Conservation (phyloP, 106 monocot species). For the Allium cepa region DNA sequence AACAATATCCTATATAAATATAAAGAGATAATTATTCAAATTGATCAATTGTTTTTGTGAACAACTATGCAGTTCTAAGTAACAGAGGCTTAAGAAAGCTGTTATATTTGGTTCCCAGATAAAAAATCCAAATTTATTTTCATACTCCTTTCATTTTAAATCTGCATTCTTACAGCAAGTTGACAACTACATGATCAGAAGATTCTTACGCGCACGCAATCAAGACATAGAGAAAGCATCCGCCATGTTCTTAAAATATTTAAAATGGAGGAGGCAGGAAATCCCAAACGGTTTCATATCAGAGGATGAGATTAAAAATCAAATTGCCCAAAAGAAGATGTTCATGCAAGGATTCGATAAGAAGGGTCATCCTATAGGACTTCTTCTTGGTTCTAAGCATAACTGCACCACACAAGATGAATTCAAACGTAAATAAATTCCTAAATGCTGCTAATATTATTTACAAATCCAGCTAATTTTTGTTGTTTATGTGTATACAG, state of each 20-base stretch:
- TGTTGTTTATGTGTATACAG: constrained; percentile 19
- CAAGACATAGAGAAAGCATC: constrained; percentile 55
- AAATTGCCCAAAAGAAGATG: constrained; percentile 54
- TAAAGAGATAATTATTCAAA: too few relatives aligned
- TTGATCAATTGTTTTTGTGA: too few relatives aligned
- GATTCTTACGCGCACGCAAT: constrained; percentile 75
- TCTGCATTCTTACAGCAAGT: constrained; percentile 27
- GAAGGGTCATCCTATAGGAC: constrained; percentile 40
- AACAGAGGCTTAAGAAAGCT: too few relatives aligned
- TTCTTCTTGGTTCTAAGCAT: constrained; percentile 50
- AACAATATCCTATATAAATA: too few relatives aligned
- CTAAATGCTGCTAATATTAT: neutral
- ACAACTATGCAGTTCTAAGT: too few relatives aligned
- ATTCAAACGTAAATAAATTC: constrained; percentile 48
- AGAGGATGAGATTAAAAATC: constrained; percentile 40
- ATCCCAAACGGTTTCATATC: constrained; percentile 72
- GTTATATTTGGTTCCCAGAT: too few relatives aligned
- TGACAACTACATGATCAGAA: constrained; percentile 53
- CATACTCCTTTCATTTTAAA: too few relatives aligned
- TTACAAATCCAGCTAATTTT: neutral
- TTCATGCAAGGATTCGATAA: constrained; percentile 71
- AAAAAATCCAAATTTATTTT: too few relatives aligned
- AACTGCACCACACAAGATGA: constrained; percentile 39
- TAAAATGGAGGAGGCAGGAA: constrained; percentile 43
- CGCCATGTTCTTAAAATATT: constrained; percentile 50